phyloP scores from a whole-genome alignment of 768 basidiomycete species.

The Macrolepiota dolichaula region DNA sequence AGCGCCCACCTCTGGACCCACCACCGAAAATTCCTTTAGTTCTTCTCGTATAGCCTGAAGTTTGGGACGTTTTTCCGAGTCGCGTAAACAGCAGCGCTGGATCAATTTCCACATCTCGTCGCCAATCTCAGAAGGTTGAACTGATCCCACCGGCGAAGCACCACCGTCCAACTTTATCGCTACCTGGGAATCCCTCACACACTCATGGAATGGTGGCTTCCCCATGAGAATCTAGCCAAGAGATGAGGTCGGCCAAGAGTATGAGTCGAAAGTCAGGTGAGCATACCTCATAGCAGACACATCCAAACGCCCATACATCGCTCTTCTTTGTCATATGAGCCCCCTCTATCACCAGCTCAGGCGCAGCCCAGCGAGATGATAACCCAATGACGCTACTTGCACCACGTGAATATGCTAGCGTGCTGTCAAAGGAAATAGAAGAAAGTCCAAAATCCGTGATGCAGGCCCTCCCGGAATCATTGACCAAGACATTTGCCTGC shows the following conservation, averaged over 20 bases:
- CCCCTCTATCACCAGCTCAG: constrained; percentile 10
- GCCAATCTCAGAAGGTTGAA: no score
- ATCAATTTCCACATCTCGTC: background rate
- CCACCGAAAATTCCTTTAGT: background rate
- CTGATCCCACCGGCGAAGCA: background rate
- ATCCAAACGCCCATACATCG: constrained; percentile 18
- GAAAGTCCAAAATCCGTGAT: constrained; percentile 16
- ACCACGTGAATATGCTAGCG: background rate
- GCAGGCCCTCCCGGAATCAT: constrained; percentile 10
- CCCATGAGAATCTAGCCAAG: background rate
- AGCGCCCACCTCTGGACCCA: no score
- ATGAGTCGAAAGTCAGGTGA: background rate
- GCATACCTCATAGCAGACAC: constrained; percentile 12
- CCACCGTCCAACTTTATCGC: background rate
- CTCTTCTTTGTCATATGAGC: background rate
- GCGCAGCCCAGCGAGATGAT: constrained; percentile 16
- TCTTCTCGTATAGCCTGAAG: background rate
- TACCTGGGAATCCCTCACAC: background rate
- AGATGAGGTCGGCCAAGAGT: no score
- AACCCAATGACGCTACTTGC: background rate
- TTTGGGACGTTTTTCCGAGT: background rate
- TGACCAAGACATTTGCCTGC: constrained; percentile 15
- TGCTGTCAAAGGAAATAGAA: constrained; percentile 1
- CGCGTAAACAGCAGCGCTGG: background rate
- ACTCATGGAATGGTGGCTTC: background rate